Base-by-base conservation (phyloP, 176 grass and related monocot species). In the Juncus effusus region DNA sequence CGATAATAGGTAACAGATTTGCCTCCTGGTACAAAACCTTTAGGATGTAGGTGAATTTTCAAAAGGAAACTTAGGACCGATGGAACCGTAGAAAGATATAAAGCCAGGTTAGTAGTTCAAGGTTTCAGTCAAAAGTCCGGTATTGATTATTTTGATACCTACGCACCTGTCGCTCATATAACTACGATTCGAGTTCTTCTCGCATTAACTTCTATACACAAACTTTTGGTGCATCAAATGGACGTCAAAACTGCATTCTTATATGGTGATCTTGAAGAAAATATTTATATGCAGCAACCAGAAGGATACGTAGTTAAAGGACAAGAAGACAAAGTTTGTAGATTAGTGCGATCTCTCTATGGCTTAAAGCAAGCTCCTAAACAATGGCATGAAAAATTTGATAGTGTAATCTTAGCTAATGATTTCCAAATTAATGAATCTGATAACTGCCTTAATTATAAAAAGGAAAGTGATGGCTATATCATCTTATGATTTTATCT, bases 31-130 rank as follows among this genome's bases (percentile, higher is more conserved):
- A 28, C 19, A 13, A 76, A 58, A 66, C 28, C 74, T 10, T 42
- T 65, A 65, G 61, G 74, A 38, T 76, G 74, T 53, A 60, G 39
- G 1, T 76, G 73, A 59, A 54, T 70, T 12, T 70, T 52, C 54
- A 52, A 55, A 70, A 70, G 53, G 65, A 70, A 70, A 70, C 50
- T 70, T 55, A 56, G 50, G 28, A 70, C 66, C 7, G 50, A 70
- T 56, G 15, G 42, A 7, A 51, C 47, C 50, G 10, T 53, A 53
- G 50, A 53, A 9, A 9, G 12, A 12, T 28, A 28, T 28, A 28
- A 28, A 28, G 19, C 19, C 1, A 28, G 19, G 19, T 28, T 28
- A 28, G 19, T 53, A 53, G 50, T 53, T 9, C 50, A 53, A 53
- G 50, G 50, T 53, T 53, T 53, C 12, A 12, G 10, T 9, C 50